Evolutionary conservation across 2,329 filamentous ascomycete species (phyloP), one percentile per base, ranked within the genome.

Genomic region (Fusarium camptoceras): DNA sequence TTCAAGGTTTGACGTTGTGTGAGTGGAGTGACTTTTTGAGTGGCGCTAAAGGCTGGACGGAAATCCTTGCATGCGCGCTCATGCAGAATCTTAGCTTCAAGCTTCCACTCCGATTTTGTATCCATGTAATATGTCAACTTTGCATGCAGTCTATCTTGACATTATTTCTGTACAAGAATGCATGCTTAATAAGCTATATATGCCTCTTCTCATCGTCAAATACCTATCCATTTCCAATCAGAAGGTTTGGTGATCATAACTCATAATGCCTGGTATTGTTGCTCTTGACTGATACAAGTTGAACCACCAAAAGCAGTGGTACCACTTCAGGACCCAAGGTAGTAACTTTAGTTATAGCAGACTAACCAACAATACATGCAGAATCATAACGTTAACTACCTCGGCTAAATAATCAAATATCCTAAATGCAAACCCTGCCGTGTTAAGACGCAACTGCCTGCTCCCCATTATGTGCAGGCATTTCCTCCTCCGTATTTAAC

Each of bases 401-500:
- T 42, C 54, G 61, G 34, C 47, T 50, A 59, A 64, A 41, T 66
- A 53, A 27, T 27, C 15, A 54, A n/a, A 27, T 30, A 24, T 20
- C 41, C 24, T 18, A 10, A 25, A 51, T 22, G 54, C 18, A 10
- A 16, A 12, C 14, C 18, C 15, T 16, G 14, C 34, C 15, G 16
- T 25, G 34, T 53, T 22, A 66, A 51, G 64, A 67, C 20, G 56
- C 50, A 31, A 66, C 66, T 14, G 51, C 34, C 43, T 66, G 63
- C 31, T 58, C 53, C 27, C 51, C 65, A 37, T 31, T 31, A 55
- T 68, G 59, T 55, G 54, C 41, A 55, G 34, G 28, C 11, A 51
- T 65, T 20, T 50, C 59, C 24, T 55, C 63, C 24, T 61, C 53
- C 6, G 44, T 48, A 31, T 80, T 80, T 62, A 78, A 62, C 5